Base-by-base conservation (phyloP, 352 stramenopile genomes). In the Phytopythium cucurbitacearum region DNA sequence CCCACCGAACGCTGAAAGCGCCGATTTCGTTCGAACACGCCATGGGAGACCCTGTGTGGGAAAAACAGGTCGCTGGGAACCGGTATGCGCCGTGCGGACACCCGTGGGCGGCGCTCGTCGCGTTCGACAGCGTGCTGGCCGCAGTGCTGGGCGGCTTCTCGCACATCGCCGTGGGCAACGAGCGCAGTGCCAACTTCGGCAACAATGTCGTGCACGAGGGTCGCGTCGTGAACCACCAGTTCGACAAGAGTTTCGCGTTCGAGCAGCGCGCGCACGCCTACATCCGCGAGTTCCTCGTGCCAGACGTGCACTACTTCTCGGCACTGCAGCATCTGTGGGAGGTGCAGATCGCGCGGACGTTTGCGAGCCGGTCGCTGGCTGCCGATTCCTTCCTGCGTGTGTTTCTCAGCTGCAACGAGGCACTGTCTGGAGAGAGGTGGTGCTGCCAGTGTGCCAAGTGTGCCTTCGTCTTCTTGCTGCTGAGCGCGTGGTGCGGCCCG, bases 231-330 rank as follows among this genome's bases (percentile, higher is more conserved):
- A 79, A 76, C 52, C 69, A 76, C 48, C 69, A 76, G 43, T 76
- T 71, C 40, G 69, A 79, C 69, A 79, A 79, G 56, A 74, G 63
- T 49, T 79, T 76, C 49, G 56, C 60, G 33, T 74, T 76, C 48
- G 69, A 76, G 35, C 56, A 38, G 11, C 59, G 51, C 0, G 63
- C 56, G 9, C 63, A 76, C 37, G 48, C 40, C 16, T 79, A 79
- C 45, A 76, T 79, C 7, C 54, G 57, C 16, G 65, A 60, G 51
- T 72, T 71, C 40, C 37, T 76, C 12, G 60, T 72, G 9, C 40
- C 60, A 50, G 67, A 67, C 39, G 40, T 79, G 44, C 63, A 76
- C 57, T 76, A 76, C 35, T 76, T 76, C 48, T 79, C 63, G 32
- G 66, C 63, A 7, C 47, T 79, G 40, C 65, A 76, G 53, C 69